A percentile compares a stretch with the other conserved stretches of the same genome.
Evolutionary conservation across 2,329 filamentous ascomycete genomes (phyloP).

Genomic region (Raffaelea deltoideospora): DNA sequence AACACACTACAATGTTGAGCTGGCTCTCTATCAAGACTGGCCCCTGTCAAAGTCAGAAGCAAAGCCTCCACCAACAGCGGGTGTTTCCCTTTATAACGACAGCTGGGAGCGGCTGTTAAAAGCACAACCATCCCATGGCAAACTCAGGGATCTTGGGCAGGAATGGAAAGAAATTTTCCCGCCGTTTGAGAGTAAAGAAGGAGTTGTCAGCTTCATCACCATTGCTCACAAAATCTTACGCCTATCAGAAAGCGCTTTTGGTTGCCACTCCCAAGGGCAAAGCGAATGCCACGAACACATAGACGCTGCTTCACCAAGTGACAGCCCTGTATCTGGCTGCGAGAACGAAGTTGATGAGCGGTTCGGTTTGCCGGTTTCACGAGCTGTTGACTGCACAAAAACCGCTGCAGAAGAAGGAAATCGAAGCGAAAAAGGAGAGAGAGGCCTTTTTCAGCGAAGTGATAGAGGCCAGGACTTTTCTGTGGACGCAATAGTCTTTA

Average conservation of each 20-base stretch:
- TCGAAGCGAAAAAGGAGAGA: too few species aligned
- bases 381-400: too few species aligned
- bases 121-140: background rate
- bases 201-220: slow-evolving; percentile 3
- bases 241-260: background rate
- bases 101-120: slow-evolving; percentile 3
- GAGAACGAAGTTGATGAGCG: too few species aligned
- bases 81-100: slow-evolving; percentile 1
- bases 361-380: too few species aligned
- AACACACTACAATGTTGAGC: slow-evolving; percentile 18
- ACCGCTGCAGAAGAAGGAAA: too few species aligned
- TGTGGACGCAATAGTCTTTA: too few species aligned
- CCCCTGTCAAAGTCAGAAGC: background rate
- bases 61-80: background rate
- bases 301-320: too few species aligned
- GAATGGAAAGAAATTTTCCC: slow-evolving; percentile 4
- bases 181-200: background rate
- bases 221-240: background rate
- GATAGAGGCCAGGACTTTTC: too few species aligned
- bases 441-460: too few species aligned
- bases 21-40: slow-evolving; percentile 20
- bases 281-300: too few species aligned
- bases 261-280: too few species aligned
- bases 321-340: too few species aligned
- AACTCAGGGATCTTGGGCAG: slow-evolving; percentile 4